A percentile compares a stretch with the other conserved stretches of the same genome.
Evolutionary conservation across 352 stramenopile genomes (phyloP).

Genomic region (Pythium monospermum): DNA sequence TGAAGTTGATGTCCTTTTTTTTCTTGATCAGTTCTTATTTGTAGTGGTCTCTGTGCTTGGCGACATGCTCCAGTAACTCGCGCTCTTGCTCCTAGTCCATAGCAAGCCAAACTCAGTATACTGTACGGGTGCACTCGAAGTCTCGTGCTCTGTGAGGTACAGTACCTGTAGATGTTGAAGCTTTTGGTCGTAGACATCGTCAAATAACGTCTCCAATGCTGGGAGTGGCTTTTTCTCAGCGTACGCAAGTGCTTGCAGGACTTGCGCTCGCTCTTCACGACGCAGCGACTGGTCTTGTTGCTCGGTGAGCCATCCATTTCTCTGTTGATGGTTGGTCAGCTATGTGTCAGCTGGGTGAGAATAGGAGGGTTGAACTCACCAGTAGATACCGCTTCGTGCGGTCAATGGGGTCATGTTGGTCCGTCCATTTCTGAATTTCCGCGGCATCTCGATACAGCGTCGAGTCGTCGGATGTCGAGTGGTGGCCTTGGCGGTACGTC

Average conservation of each 20-base stretch:
- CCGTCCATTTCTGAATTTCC: constrained; percentile 92
- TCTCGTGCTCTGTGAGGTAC: no score
- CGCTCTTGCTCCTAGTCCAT: constrained; percentile 88
- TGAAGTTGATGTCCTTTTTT: no score
- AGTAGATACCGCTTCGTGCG: constrained; percentile 90
- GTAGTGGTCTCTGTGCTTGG: constrained; percentile 93
- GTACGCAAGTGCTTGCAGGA: constrained; percentile 75
- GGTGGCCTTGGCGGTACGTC: constrained; percentile 97
- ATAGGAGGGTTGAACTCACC: constrained; percentile 44
- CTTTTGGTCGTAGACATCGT: constrained; percentile 97
- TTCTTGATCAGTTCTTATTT: no score
- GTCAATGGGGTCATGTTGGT: constrained; percentile 87
- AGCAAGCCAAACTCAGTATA: no score
- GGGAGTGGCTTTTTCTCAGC: constrained; percentile 91
- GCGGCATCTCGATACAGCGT: constrained; percentile 91
- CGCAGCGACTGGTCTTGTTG: constrained; percentile 77
- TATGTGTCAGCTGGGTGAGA: no score
- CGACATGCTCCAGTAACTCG: constrained; percentile 87
- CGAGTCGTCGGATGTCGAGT: constrained; percentile 98
- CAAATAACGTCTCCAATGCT: constrained; percentile 90
- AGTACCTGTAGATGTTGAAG: constrained; percentile 87
- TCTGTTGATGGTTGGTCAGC: constrained; percentile 30
- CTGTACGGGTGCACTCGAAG: no score
- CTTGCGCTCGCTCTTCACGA: constrained; percentile 86
- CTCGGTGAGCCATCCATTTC: constrained; percentile 86